phyloP scores from a whole-genome alignment of 371 early-diverging fungal genomes.

The Synchytrium microbalum region DNA sequence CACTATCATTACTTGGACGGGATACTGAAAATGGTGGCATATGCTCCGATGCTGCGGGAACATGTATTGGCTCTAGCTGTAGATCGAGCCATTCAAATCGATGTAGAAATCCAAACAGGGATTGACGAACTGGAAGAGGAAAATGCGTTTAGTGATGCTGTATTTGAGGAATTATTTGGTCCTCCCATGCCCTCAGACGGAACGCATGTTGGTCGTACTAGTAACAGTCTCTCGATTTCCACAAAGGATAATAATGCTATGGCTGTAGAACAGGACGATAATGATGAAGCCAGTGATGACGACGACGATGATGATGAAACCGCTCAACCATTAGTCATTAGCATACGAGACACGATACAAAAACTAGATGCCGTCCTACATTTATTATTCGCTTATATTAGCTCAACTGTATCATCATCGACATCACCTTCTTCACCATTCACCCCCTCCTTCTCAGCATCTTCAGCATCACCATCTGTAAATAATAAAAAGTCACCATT shows the following conservation, averaged over 20 bases:
- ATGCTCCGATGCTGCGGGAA: constrained; percentile 65
- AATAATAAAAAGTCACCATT: not conserved
- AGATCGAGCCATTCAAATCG: constrained; percentile 77
- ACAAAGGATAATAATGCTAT: constrained; percentile 11
- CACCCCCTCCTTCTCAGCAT: not conserved
- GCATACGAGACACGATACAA: constrained; percentile 58
- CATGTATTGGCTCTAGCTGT: constrained; percentile 67
- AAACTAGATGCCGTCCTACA: constrained; percentile 80
- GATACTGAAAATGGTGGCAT: constrained; percentile 61
- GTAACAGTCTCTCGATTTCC: too few species aligned
- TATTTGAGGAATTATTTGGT: not conserved
- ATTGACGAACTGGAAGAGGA: constrained; percentile 84
- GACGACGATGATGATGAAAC: constrained; percentile 30
- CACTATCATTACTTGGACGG: constrained; percentile 70
- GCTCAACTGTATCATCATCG: not conserved
- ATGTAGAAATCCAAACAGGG: constrained; percentile 90
- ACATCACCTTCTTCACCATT: not conserved
- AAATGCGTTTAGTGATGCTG: not conserved
- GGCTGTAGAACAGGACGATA: constrained; percentile 26
- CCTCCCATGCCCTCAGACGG: not conserved
- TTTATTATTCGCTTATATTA: not conserved
- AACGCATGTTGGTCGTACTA: not conserved
- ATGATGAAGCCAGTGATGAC: constrained; percentile 25
- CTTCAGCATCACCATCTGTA: not conserved
- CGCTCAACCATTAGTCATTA: constrained; percentile 13